These are phyloP conservation scores for Sporothrix humicola DNA, from an alignment of 2,329 filamentous ascomycete genomes.

Conservation along the genomic window DNA sequence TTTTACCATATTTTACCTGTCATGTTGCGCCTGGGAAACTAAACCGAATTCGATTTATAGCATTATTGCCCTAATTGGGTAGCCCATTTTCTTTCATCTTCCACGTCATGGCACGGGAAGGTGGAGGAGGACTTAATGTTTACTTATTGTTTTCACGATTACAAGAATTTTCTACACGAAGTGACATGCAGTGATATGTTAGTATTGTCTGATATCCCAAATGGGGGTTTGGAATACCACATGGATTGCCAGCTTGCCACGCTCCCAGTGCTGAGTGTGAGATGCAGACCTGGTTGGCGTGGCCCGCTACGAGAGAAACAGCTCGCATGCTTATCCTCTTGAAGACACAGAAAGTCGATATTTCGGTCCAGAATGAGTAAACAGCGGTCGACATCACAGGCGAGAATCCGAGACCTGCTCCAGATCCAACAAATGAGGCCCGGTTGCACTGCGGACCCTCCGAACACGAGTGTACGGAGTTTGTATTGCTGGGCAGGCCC, in stretches of 20 bases:
- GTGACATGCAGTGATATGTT: neutral
- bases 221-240: neutral
- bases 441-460: neutral
- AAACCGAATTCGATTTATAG: constrained; percentile 24
- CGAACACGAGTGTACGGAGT: constrained; percentile 20
- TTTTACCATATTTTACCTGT: constrained; percentile 17
- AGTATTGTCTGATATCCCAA: neutral
- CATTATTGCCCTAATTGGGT: constrained; percentile 9
- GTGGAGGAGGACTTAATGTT: neutral
- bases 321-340: neutral
- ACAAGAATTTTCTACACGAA: neutral
- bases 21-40: constrained; percentile 21
- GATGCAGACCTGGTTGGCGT: constrained; percentile 1
- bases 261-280: neutral
- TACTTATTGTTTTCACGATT: constrained; percentile 4
- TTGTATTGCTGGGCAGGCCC: neutral
- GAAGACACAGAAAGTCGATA: neutral
- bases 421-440: neutral
- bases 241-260: neutral
- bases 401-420: neutral
- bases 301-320: constrained; percentile 4
- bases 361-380: neutral
- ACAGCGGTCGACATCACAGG: neutral
- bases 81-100: neutral
- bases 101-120: neutral